A percentile compares a stretch with the other conserved stretches of the same genome.
These are phyloP conservation scores for Saccharomycopsis capsularis DNA, from an alignment of 805 yeast genomes.

Conservation along the genomic window DNA sequence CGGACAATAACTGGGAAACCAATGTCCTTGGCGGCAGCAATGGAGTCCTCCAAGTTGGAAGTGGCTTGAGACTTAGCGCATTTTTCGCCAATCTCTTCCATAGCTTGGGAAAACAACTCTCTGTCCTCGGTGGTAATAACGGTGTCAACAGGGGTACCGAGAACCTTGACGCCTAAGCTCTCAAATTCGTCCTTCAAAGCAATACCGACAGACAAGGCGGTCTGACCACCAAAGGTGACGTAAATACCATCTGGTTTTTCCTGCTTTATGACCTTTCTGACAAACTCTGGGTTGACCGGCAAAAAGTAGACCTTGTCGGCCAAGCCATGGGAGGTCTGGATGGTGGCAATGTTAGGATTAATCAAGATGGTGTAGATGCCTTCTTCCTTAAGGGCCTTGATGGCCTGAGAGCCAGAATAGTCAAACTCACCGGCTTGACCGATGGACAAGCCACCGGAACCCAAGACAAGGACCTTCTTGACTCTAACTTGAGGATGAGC, in stretches of 20 bases:
- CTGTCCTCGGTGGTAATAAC: slow-evolving; percentile 97
- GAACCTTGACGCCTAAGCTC: slow-evolving; percentile 82
- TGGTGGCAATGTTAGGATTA: slow-evolving; percentile 97
- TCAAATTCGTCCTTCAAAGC: slow-evolving; percentile 93
- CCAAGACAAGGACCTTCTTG: slow-evolving; percentile 83
- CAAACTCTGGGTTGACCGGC: slow-evolving; percentile 97
- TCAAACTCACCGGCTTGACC: slow-evolving; percentile 99
- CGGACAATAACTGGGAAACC: slow-evolving; percentile 95
- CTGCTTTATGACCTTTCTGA: slow-evolving; percentile 86
- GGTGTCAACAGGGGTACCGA: slow-evolving; percentile 95
- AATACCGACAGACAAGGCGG: slow-evolving; percentile 95
- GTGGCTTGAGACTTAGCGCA: slow-evolving; percentile 94
- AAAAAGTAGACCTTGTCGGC: slow-evolving; percentile 97
- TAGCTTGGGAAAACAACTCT: slow-evolving; percentile 88
- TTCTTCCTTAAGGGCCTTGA: slow-evolving; percentile 96
- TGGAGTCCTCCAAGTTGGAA: slow-evolving; percentile 69
- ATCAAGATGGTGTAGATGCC: slow-evolving; percentile 93
- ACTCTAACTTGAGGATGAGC: slow-evolving; percentile 82
- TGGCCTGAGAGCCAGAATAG: slow-evolving; percentile 98
- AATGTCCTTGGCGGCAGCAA: slow-evolving; percentile 74
- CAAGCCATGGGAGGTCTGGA: slow-evolving; percentile 94
- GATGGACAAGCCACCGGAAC: slow-evolving; percentile 96
- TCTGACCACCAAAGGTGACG: slow-evolving; percentile 98
- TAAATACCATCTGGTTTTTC: slow-evolving; percentile 97
- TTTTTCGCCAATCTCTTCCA: slow-evolving; percentile 92